Conservation (phyloP, 352 stramenopile genomes). For the Phytophthora melonis region DNA sequence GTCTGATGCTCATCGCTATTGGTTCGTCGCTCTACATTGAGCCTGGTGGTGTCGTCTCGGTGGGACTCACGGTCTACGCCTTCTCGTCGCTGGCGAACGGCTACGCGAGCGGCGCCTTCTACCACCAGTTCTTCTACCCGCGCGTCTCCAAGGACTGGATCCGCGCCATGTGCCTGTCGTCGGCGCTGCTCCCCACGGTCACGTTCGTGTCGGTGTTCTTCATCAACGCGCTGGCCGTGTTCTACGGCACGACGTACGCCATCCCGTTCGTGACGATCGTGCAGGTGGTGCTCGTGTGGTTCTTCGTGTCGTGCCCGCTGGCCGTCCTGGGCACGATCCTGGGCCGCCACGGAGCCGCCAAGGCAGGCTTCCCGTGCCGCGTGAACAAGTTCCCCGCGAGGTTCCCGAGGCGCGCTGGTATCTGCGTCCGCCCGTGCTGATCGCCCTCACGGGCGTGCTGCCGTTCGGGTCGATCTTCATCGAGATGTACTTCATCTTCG, state of each 20-base stretch:
- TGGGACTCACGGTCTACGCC: conserved; percentile 95
- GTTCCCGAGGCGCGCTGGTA: conserved; percentile 85
- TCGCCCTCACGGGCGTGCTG: conserved; percentile 96
- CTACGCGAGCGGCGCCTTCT: conserved; percentile 91
- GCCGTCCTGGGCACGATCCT: conserved; percentile 97
- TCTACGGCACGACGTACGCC: conserved; percentile 88
- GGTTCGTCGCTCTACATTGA: conserved; percentile 97
- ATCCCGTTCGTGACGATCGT: conserved; percentile 90
- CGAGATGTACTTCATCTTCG: conserved; percentile 99
- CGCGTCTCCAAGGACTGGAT: conserved; percentile 93
- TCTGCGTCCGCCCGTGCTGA: conserved; percentile 88
- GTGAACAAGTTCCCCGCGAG: conserved; percentile 98
- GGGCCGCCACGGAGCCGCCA: conserved; percentile 93
- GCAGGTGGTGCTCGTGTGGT: conserved; percentile 96
- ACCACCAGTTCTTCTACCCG: conserved; percentile 93
- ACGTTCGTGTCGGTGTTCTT: conserved; percentile 91
- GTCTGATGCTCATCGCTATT: conserved; percentile 97
- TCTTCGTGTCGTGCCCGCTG: conserved; percentile 97
- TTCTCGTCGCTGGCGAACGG: conserved; percentile 93
- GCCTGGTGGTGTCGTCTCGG: conserved; percentile 94
- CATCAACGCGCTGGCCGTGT: conserved; percentile 86
- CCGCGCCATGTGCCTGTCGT: conserved; percentile 88
- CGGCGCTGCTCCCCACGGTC: conserved; percentile 73
- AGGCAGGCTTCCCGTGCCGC: conserved; percentile 89
- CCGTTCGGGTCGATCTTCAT: conserved; percentile 99